Evolutionary conservation across 2,329 filamentous ascomycete genomes (phyloP).

Genomic region (Raffaelea deltoideospora): DNA sequence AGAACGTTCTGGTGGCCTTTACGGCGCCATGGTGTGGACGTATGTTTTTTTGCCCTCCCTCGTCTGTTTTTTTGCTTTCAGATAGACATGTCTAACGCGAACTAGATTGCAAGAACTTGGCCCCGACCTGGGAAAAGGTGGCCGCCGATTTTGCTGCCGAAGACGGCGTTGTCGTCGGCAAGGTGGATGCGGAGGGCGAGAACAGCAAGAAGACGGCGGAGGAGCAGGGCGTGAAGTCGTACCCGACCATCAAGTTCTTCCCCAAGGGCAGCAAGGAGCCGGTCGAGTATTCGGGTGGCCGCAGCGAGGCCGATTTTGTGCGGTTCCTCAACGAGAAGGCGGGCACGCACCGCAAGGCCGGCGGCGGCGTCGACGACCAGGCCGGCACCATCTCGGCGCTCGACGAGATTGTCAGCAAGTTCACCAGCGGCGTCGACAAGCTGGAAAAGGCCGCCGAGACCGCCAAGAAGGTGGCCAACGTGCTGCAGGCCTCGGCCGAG

Average conservation of each 20-base stretch:
- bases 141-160: slow-evolving; percentile 68
- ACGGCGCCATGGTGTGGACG: slow-evolving; percentile 98
- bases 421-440: slow-evolving; percentile 42
- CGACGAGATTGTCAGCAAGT: slow-evolving; percentile 61
- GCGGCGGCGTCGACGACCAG: slow-evolving; percentile 61
- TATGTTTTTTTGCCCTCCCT: slow-evolving; percentile 36
- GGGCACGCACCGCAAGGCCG: slow-evolving; percentile 68
- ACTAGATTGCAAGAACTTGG: slow-evolving; percentile 88
- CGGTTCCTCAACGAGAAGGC: slow-evolving; percentile 77
- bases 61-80: background rate
- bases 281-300: slow-evolving; percentile 58
- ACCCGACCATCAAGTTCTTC: slow-evolving; percentile 98
- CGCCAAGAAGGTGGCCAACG: slow-evolving; percentile 54
- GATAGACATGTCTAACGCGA: background rate
- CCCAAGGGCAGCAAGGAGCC: slow-evolving; percentile 63
- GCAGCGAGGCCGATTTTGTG: slow-evolving; percentile 62
- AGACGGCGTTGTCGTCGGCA: slow-evolving; percentile 68
- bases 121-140: slow-evolving; percentile 78
- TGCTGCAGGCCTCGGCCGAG: slow-evolving; percentile 44
- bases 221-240: slow-evolving; percentile 66
- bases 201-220: slow-evolving; percentile 62
- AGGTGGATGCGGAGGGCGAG: slow-evolving; percentile 84
- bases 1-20: slow-evolving; percentile 88
- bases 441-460: slow-evolving; percentile 50
- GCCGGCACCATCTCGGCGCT: slow-evolving; percentile 74